Evolutionary conservation across 2,329 filamentous ascomycete genomes (phyloP).

Genomic region (Microdochium bolleyi): DNA sequence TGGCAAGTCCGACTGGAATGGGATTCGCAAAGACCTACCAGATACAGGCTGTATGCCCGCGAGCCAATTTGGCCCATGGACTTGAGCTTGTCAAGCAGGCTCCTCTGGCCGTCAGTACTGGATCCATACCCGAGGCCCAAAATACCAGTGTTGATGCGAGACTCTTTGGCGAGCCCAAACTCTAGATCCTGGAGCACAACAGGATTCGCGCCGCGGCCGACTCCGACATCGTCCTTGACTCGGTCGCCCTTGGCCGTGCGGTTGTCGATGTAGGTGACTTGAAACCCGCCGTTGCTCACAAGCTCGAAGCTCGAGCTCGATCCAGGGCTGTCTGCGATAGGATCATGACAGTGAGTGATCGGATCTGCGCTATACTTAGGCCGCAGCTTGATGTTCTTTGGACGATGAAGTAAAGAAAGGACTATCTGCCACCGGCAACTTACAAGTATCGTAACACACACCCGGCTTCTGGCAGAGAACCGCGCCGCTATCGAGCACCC

Average conservation of each 20-base stretch:
- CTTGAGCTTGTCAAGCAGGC: slow-evolving; percentile 59
- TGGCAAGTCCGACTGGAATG: not conserved
- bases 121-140: slow-evolving; percentile 50
- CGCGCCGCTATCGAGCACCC: not conserved
- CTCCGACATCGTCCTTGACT: slow-evolving; percentile 39
- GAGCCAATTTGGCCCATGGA: slow-evolving; percentile 52
- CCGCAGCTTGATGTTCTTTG: too few species aligned
- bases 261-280: not conserved
- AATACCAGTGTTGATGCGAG: slow-evolving; percentile 44
- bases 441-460: not conserved
- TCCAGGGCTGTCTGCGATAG: not conserved
- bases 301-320: not conserved
- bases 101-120: slow-evolving; percentile 36
- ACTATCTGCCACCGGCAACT: not conserved
- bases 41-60: slow-evolving; percentile 62
- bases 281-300: not conserved
- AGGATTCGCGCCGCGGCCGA: slow-evolving; percentile 36
- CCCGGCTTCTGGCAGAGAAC: not conserved
- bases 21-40: slow-evolving; percentile 24
- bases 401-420: too few species aligned
- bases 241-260: not conserved
- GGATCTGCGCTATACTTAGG: not conserved
- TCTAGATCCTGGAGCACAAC: slow-evolving; percentile 36
- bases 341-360: not conserved
- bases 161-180: slow-evolving; percentile 43